Conservation (phyloP, 2,329 filamentous ascomycete genomes). For the Tolypocladium guangdongense region DNA sequence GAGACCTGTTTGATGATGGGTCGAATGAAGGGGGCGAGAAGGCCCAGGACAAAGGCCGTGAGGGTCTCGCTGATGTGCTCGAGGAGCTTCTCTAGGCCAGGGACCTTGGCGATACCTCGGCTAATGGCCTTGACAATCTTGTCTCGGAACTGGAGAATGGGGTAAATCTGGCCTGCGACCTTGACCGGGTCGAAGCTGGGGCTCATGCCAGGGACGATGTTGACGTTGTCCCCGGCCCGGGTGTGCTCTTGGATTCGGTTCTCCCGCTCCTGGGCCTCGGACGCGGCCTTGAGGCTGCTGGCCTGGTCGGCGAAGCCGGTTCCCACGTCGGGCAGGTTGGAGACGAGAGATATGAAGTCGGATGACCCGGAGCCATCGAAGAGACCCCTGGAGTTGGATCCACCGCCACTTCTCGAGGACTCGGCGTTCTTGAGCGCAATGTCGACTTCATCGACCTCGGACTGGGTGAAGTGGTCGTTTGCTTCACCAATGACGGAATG, state of each 20-base stretch:
- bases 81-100: constrained; percentile 78
- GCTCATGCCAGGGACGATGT: constrained; percentile 63
- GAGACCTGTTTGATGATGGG: constrained; percentile 86
- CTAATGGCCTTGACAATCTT: constrained; percentile 84
- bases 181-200: constrained; percentile 68
- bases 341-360: constrained; percentile 62
- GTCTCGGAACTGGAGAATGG: constrained; percentile 87
- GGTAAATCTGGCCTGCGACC: constrained; percentile 75
- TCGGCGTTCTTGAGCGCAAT: constrained; percentile 60
- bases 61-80: constrained; percentile 91
- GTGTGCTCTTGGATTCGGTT: constrained; percentile 37
- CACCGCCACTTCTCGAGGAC: constrained; percentile 28
- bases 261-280: constrained; percentile 51
- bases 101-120: constrained; percentile 79
- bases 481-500: constrained; percentile 71
- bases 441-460: constrained; percentile 73
- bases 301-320: constrained; percentile 58
- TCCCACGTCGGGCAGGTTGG: constrained; percentile 62
- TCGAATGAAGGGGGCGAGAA: constrained; percentile 83
- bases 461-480: constrained; percentile 75
- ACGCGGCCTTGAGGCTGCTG: constrained; percentile 46
- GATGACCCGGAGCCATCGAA: constrained; percentile 28
- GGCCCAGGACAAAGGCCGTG: constrained; percentile 81
- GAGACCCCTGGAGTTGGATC: constrained; percentile 28
- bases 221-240: constrained; percentile 33